Evolutionary conservation across 139 green algal genomes (phyloP), one percentile per base, ranked within the genome.

Genomic region (Chlamydomonas schloesseri): DNA sequence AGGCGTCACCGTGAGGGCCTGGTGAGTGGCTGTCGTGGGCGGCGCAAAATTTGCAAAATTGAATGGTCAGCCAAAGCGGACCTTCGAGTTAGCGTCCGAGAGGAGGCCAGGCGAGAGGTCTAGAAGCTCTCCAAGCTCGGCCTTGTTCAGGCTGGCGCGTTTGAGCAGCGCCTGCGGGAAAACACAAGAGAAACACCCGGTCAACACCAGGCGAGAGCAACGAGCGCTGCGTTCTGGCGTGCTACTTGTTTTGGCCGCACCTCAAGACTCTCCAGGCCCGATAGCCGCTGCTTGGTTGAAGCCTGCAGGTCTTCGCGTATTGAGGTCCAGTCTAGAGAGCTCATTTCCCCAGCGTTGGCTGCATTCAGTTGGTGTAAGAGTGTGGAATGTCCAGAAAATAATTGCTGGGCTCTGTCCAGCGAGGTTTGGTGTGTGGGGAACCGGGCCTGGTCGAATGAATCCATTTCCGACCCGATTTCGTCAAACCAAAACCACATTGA

Each of bases 11-110:
- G 3, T 9, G 57, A 1, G 67, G 28, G 11, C 42, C 42, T 50
- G 42, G 42, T 50, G 42, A 50, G 42, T 50, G 42, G 42, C 42
- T 50, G 42, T 50, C 42, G 42, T 50, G 42, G 42, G 42, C 42
- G 47, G 57, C 37, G 46, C 55, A 60, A 24, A 11, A 31, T n/a
- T n/a, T 67, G 60, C 60, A 67, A 67, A n/a, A 67, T n/a, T 21
- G 34, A n/a, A 57, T 53, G n/a, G 37, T 15, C 18, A 37, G 58
- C 23, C 37, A 67, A 24, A 21, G n/a, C 47, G 57, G 26, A 90
- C 89, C 88, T 94, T 94, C 76, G 81, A 85, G 78, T 93, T 93
- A 29, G 80, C 81, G 69, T 93, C 89, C 14, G 55, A 75, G 11
- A 94, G 82, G 26, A 92, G 76, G 62, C 84, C 73, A 0, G 69